A percentile compares a stretch with the other conserved stretches of the same genome.
phyloP scores from a whole-genome alignment of 139 green algal species.

The Chlamydomonas eustigma region DNA sequence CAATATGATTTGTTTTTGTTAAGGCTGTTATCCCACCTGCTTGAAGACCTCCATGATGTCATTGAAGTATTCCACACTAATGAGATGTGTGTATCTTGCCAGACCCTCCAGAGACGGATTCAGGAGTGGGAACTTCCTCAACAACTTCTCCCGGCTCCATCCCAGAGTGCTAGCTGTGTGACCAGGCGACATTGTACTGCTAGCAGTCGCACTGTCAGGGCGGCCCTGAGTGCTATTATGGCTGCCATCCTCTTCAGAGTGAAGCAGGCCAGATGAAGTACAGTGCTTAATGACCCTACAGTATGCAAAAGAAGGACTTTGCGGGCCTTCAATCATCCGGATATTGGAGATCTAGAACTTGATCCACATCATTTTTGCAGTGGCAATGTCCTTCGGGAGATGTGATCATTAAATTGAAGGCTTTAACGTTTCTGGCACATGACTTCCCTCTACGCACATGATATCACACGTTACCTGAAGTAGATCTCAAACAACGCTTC shows the following conservation, averaged over 20 bases:
- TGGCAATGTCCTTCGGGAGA: too few relatives aligned
- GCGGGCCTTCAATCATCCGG: too few relatives aligned
- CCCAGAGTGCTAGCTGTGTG: not conserved
- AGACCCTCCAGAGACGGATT: slow-evolving; percentile 57
- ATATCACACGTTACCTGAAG: slow-evolving; percentile 51
- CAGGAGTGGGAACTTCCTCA: slow-evolving; percentile 66
- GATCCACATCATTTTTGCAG: not conserved
- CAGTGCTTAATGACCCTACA: slow-evolving; percentile 65
- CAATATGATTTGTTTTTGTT: not conserved
- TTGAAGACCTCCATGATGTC: slow-evolving; percentile 50
- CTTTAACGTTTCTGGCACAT: too few relatives aligned
- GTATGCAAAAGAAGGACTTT: too few relatives aligned
- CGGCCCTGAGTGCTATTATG: too few relatives aligned
- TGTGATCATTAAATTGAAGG: too few relatives aligned
- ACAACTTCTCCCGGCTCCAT: slow-evolving; percentile 22
- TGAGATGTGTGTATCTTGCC: slow-evolving; percentile 62
- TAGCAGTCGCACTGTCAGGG: too few relatives aligned
- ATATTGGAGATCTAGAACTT: too few relatives aligned
- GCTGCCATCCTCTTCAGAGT: not conserved
- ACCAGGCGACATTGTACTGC: not conserved
- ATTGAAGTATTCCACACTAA: slow-evolving; percentile 78
- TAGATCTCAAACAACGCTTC: slow-evolving; percentile 77
- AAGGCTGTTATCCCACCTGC: slow-evolving; percentile 16
- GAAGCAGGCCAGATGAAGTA: slow-evolving; percentile 21
- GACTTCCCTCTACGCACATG: too few relatives aligned